Evolutionary conservation across 140 eudicot genomes (phyloP).

Genomic region (Bidens hawaiensis): DNA sequence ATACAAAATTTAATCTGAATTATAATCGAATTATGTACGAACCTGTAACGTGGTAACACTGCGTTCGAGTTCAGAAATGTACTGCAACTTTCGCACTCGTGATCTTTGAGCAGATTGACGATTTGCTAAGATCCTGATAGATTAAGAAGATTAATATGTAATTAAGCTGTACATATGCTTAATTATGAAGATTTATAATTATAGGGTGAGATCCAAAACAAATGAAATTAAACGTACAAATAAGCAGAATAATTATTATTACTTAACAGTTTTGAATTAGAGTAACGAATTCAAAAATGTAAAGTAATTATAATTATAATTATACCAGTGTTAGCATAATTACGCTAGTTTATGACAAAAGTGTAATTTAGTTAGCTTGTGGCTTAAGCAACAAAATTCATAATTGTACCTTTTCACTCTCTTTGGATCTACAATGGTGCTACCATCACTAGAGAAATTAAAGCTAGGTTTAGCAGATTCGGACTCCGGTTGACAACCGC

Average conservation of each 20-base stretch:
- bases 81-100: conserved; percentile 84
- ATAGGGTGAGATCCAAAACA: no score
- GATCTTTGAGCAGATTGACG: conserved; percentile 99
- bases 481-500: conserved; percentile 26
- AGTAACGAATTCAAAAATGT: no score
- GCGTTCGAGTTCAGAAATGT: conserved; percentile 92
- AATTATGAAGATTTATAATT: not conserved
- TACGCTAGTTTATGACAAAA: no score
- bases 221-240: no score
- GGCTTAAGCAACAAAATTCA: conserved; percentile 14
- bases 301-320: no score
- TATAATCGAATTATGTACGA: not conserved
- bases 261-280: no score
- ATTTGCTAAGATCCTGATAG: conserved; percentile 77
- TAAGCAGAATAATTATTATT: no score
- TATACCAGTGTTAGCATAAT: no score
- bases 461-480: conserved; percentile 32
- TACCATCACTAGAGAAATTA: conserved; percentile 36
- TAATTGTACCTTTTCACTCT: conserved; percentile 68
- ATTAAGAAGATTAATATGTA: conserved; percentile 6
- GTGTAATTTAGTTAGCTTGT: conserved; percentile 20
- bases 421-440: conserved; percentile 76
- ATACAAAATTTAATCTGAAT: no score
- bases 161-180: not conserved
- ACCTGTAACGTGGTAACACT: conserved; percentile 92